Base-by-base conservation (phyloP, 2,329 filamentous ascomycete species). In the Fusarium subtropicale region DNA sequence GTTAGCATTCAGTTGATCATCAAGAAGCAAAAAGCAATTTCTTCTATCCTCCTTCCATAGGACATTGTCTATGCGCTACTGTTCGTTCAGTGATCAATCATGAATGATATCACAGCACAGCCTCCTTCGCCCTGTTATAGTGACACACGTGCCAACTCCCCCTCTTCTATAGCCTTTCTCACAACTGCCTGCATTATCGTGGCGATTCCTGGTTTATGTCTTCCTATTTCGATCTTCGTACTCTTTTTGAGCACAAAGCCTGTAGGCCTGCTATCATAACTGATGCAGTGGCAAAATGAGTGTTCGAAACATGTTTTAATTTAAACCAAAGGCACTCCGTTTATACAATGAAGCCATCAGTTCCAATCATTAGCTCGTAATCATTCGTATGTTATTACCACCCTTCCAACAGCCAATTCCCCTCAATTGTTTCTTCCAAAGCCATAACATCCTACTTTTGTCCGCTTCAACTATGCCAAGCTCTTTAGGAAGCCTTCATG, bases 361-460 rank as follows among this genome's bases (percentile, higher is more conserved):
- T 41, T 28, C 64, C 31, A 66, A 54, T 71, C 68, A 45, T 71
- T 39, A 62, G 30, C 48, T 71, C 56, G 22, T 71, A 53, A 62
- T 38, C 52, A 39, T 60, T 42, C 48, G 56, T 66, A 63, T 57
- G 44, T 54, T 33, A 47, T 52, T 13, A 28, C 44, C 38, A 52
- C 26, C 34, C 34, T 57, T 51, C 22, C 38, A 36, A 22, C 34
- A 48, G 11, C 31, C 38, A 63, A 42, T 31, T 48, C n/a, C 7
- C 26, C n/a, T 28, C 20, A 28, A 38, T 33, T 13, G 15, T 47
- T 38, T 18, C 34, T 26, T 52, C 42, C 36, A 42, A 39, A 22
- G 18, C 22, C n/a, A 41, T 28, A 26, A 20, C 24, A 10, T 30
- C 38, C 38, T 46, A 16, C 31, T 55, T 44, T 48, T 47, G 8